Evolutionary conservation across 2,329 filamentous ascomycete species (phyloP).

Genomic region (Exserohilum rostratum): DNA sequence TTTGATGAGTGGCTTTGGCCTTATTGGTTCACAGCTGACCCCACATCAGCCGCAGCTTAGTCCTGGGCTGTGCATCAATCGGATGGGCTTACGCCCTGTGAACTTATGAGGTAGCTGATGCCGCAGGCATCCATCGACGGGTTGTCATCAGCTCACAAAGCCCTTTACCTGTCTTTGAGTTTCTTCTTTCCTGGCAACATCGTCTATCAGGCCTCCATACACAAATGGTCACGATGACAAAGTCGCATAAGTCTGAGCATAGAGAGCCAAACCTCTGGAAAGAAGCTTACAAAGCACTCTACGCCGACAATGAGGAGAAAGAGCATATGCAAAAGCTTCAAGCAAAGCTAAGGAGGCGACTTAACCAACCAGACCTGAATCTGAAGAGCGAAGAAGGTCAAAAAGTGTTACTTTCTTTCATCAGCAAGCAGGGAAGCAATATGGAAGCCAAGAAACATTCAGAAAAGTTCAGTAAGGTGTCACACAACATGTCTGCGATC

Average conservation of each 20-base stretch:
- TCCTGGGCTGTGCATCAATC: not conserved
- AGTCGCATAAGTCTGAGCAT: not conserved
- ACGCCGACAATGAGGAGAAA: constrained; percentile 16
- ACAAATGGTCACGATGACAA: not conserved
- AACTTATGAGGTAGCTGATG: not conserved
- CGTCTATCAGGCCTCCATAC: not conserved
- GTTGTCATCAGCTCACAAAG: not conserved
- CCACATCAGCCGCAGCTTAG: not conserved
- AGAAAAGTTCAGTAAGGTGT: constrained; percentile 16
- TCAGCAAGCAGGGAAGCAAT: constrained; percentile 10
- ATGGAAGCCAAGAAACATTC: constrained; percentile 11
- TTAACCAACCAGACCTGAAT: constrained; percentile 20
- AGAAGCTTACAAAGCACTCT: constrained; percentile 21
- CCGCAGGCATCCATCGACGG: too few species aligned
- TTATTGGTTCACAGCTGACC: not conserved
- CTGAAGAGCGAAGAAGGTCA: constrained; percentile 21
- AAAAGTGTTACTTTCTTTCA: constrained; percentile 15
- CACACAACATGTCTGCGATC: constrained; percentile 19
- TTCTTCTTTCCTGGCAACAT: not conserved
- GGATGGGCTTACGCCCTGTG: not conserved
- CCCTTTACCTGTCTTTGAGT: not conserved
- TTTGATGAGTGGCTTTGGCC: not conserved
- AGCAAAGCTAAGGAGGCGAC: constrained; percentile 15
- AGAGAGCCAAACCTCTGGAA: constrained; percentile 20
- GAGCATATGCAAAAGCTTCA: constrained; percentile 22